Evolutionary conservation across 2,329 filamentous ascomycete species (phyloP), one percentile per base, ranked within the genome.

Genomic region (Penicillium hesseltinei): DNA sequence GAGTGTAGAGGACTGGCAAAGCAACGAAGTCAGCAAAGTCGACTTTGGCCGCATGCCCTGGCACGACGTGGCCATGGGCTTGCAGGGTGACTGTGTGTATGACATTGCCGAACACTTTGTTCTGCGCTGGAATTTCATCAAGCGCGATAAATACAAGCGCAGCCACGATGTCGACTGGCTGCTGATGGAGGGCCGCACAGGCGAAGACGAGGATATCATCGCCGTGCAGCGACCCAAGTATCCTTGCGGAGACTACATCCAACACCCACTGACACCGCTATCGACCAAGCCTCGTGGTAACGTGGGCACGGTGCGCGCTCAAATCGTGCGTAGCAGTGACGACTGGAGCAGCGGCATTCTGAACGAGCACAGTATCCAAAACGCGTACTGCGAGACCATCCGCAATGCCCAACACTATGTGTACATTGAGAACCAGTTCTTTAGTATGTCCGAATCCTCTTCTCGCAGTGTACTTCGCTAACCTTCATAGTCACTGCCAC

Each of bases 351-450:
- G 90, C 69, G 93, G 93, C 4, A 94, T 97, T 58, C 75, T 96
- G 42, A 86, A 81, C 0, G 87, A 89, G 68, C 91, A 94, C 72
- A 96, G 91, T 0, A 93, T 97, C 60, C 85, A 88, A 60, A 92
- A 93, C 70, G 92, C 92, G 1, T 96, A 96, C 74, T 84, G 80
- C 21, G 91, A 96, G 62, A 78, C 95, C 31, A 97, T 97, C 66
- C 81, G 88, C 50, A 91, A 90, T 51, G 93, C 93, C 0, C 80
- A 97, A 75, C 93, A 97, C 71, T 97, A 86, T 66, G 89, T 99
- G 25, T 99, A 97, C 77, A 96, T 99, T 59, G 94, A 99, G 74
- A 97, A 97, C 69, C 94, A 99, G 69, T 97, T 97, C 79, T 99
- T 97, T 81, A 97, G 84, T 77, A 77, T 66, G 75, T 67, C 11